These are phyloP conservation scores for Vaccinium myrtillus DNA, from an alignment of 148 eudicot species.

Conservation along the genomic window DNA sequence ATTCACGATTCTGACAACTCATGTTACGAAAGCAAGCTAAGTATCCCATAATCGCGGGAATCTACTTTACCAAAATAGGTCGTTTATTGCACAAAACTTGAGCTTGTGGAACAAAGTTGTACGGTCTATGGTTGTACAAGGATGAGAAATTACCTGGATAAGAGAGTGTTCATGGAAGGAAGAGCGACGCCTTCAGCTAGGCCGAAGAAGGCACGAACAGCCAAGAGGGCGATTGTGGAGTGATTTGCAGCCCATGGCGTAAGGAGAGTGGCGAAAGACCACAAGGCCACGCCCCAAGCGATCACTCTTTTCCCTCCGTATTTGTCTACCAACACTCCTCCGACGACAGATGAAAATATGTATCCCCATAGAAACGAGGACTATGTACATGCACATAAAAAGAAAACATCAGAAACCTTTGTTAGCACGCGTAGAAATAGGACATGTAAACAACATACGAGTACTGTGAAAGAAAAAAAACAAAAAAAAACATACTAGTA, in stretches of 20 bases:
- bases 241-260: conserved; percentile 94
- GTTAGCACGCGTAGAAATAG: background rate
- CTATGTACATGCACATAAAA: background rate
- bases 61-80: background rate
- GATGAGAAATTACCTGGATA: conserved; percentile 62
- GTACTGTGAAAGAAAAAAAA: too few species aligned
- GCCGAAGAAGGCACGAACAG: conserved; percentile 75
- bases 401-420: background rate
- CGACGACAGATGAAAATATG: conserved; percentile 77
- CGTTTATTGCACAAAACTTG: background rate
- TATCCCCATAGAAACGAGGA: conserved; percentile 97
- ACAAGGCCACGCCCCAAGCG: conserved; percentile 85
- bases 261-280: conserved; percentile 90
- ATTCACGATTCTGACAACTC: background rate
- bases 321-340: conserved; percentile 93
- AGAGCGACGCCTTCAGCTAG: conserved; percentile 95
- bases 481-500: too few species aligned
- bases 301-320: conserved; percentile 84
- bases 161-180: conserved; percentile 84
- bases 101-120: background rate
- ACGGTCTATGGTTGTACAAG: too few species aligned
- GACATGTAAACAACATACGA: too few species aligned
- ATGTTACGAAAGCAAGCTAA: background rate
- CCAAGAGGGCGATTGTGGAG: conserved; percentile 66
- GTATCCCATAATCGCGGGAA: background rate